A percentile compares a stretch with the other conserved stretches of the same genome.
Conservation (phyloP, 257 asterid genomes). For the Linaria vulgaris region DNA sequence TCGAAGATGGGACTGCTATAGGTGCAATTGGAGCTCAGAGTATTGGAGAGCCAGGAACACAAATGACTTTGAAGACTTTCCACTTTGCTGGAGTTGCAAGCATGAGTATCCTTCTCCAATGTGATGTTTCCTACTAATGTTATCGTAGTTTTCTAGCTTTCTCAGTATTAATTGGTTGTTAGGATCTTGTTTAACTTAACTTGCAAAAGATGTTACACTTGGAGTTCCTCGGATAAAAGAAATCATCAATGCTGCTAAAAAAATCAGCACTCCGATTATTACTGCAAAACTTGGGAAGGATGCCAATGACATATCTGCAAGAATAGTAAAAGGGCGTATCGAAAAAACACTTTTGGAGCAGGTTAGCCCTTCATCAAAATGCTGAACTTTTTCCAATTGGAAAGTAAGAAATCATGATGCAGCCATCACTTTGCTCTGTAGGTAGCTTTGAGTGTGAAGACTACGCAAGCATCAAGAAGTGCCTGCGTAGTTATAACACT, state of each 20-base stretch:
- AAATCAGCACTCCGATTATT: conserved; percentile 83
- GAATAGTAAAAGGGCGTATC: conserved; percentile 70
- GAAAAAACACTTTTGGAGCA: conserved; percentile 84
- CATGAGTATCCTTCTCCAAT: conserved; percentile 87
- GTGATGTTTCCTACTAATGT: conserved; percentile 21
- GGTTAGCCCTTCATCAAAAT: conserved; percentile 42
- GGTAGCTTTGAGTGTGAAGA: conserved; percentile 83
- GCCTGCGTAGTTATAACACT: conserved; percentile 71
- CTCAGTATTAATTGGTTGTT: conserved; percentile 14
- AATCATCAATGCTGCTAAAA: conserved; percentile 82
- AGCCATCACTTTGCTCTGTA: conserved; percentile 34
- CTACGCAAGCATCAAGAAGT: conserved; percentile 57
- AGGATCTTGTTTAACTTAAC: conserved; percentile 47
- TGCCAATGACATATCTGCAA: conserved; percentile 46
- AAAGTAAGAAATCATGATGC: background rate
- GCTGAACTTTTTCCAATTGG: conserved; percentile 16
- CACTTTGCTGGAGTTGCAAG: conserved; percentile 99
- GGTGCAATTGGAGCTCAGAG: conserved; percentile 99
- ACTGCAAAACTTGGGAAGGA: conserved; percentile 53
- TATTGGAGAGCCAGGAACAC: conserved; percentile 98
- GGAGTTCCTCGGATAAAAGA: conserved; percentile 96
- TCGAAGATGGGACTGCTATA: conserved; percentile 87
- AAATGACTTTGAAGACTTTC: conserved; percentile 96
- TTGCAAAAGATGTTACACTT: conserved; percentile 80
- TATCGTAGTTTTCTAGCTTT: background rate